phyloP scores from a whole-genome alignment of 2,329 filamentous ascomycete species.

The Clonostachys byssicola region DNA sequence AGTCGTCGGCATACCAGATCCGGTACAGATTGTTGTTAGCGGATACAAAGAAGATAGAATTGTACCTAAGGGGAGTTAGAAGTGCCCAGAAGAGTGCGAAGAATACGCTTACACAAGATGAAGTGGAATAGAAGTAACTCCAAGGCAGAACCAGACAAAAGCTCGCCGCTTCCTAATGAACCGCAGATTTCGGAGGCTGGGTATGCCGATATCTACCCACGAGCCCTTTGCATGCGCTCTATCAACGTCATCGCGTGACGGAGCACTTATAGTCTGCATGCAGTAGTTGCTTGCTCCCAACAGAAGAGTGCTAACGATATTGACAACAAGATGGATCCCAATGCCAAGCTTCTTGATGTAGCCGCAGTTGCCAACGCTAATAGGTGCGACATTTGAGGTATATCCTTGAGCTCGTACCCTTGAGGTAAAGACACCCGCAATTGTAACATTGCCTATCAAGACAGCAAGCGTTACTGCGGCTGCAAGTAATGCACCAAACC shows the following conservation, averaged over 20 bases:
- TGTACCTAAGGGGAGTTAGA: background rate
- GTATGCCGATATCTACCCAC: constrained; percentile 15
- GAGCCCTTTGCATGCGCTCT: constrained; percentile 5
- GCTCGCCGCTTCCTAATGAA: too few relatives aligned
- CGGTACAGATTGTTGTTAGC: background rate
- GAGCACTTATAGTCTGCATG: constrained; percentile 26
- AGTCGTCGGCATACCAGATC: background rate
- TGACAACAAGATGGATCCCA: background rate
- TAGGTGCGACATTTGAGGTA: too few relatives aligned
- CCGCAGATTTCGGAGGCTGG: constrained; percentile 8
- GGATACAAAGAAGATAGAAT: background rate
- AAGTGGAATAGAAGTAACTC: background rate
- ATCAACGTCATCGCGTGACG: constrained; percentile 22
- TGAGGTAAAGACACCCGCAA: too few relatives aligned
- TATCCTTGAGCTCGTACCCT: too few relatives aligned
- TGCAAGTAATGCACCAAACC: too few relatives aligned
- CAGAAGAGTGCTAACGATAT: constrained; percentile 13
- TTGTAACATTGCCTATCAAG: too few relatives aligned
- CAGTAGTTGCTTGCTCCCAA: constrained; percentile 27
- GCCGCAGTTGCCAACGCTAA: background rate
- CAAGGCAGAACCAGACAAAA: too few relatives aligned
- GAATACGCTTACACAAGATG: background rate
- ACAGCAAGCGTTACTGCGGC: too few relatives aligned
- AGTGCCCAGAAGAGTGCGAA: background rate
- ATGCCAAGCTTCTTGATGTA: background rate